These are phyloP conservation scores for Epicoccum sorghinum DNA, from an alignment of 2,329 filamentous ascomycete genomes.

Conservation along the genomic window DNA sequence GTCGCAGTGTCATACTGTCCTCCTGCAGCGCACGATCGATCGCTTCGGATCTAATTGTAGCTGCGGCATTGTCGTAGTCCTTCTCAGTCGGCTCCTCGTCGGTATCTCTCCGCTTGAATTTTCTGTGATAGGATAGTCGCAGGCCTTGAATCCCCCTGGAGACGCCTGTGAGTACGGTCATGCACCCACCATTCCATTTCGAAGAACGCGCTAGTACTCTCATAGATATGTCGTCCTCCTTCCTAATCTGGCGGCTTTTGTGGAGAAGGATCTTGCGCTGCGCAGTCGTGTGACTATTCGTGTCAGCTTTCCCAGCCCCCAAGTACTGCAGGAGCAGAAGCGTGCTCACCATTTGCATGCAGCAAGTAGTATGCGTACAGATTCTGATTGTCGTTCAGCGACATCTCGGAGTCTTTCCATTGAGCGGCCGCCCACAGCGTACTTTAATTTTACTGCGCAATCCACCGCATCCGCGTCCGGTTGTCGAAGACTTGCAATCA, in stretches of 20 bases:
- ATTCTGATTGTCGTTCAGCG: constrained; percentile 43
- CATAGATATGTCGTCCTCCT: constrained; percentile 39
- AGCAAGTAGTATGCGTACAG: constrained; percentile 39
- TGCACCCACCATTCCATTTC: constrained; percentile 36
- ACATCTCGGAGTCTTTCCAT: constrained; percentile 42
- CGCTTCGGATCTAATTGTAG: constrained; percentile 42
- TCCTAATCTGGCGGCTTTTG: constrained; percentile 45
- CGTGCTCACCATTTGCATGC: constrained; percentile 38
- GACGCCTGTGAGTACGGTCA: constrained; percentile 35
- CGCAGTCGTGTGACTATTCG: constrained; percentile 39
- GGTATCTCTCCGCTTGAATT: constrained; percentile 27
- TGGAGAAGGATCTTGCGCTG: constrained; percentile 46
- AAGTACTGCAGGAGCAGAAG: neutral
- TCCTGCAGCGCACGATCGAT: constrained; percentile 44
- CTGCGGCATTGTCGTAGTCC: constrained; percentile 41
- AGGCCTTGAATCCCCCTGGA: constrained; percentile 45
- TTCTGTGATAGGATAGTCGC: constrained; percentile 36
- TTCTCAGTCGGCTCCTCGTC: constrained; percentile 34
- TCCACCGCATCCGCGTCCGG: constrained; percentile 41
- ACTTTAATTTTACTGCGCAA: constrained; percentile 42
- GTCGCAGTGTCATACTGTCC: constrained; percentile 39
- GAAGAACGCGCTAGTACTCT: constrained; percentile 38
- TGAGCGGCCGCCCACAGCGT: constrained; percentile 35
- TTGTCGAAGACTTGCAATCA: constrained; percentile 35
- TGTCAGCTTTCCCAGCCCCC: constrained; percentile 22